Evolutionary conservation across 2,329 filamentous ascomycete species (phyloP).

Genomic region (Neofusicoccum cordaticola): DNA sequence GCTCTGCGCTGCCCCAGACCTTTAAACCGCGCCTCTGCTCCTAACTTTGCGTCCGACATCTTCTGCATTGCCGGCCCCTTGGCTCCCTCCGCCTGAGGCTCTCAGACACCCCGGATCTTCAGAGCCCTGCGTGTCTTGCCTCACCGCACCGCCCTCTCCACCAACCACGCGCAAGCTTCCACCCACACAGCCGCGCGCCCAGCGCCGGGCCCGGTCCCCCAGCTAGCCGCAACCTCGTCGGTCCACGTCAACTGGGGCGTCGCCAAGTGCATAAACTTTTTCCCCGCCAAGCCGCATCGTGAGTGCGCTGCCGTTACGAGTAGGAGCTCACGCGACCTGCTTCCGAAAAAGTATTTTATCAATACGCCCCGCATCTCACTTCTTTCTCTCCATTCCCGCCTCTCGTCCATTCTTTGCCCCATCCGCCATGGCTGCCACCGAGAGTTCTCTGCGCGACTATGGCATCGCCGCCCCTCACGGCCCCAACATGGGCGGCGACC

Average conservation of each 20-base stretch:
- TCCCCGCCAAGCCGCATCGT: neutral
- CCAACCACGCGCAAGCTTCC: neutral
- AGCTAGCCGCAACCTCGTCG: neutral
- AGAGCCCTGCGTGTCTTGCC: neutral
- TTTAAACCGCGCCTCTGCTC: neutral
- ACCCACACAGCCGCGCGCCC: neutral
- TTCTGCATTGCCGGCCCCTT: neutral
- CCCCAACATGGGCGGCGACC: constrained; percentile 44
- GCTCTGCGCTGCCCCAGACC: neutral
- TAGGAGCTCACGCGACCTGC: constrained; percentile 12
- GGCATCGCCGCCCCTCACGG: constrained; percentile 49
- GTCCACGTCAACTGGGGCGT: constrained; percentile 4
- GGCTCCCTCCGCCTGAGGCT: neutral
- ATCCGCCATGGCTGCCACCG: constrained; percentile 1
- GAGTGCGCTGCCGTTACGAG: neutral
- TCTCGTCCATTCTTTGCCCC: neutral
- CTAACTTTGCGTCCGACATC: neutral
- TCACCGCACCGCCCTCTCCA: neutral
- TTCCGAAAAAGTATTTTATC: neutral
- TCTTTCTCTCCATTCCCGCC: neutral
- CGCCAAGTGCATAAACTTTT: neutral
- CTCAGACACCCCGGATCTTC: neutral
- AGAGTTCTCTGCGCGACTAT: constrained; percentile 45
- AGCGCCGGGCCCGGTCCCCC: neutral
- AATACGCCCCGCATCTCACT: neutral